Evolutionary conservation across 202 grass and related monocot genomes (phyloP).

Genomic region (Elaeis oleifera): DNA sequence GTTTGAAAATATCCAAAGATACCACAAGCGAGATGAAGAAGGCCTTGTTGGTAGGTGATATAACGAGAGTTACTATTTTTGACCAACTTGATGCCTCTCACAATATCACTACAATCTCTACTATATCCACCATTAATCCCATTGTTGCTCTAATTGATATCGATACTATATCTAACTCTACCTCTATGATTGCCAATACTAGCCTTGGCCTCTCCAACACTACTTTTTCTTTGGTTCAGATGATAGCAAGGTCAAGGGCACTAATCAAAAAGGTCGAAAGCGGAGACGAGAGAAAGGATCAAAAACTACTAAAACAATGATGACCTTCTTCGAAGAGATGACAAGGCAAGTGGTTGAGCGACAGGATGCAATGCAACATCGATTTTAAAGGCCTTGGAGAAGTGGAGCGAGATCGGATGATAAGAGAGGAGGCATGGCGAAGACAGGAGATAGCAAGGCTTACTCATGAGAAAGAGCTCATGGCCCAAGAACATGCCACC

Average conservation of each 20-base stretch:
- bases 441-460: constrained; percentile 78
- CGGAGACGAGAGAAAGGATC: constrained; percentile 3
- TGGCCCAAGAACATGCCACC: constrained; percentile 68
- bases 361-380: constrained; percentile 86
- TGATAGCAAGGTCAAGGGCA: constrained; percentile 55
- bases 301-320: constrained; percentile 54
- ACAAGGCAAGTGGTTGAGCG: constrained; percentile 79
- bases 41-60: constrained; percentile 64
- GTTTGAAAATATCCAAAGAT: constrained; percentile 94
- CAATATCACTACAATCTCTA: too few species aligned
- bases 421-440: constrained; percentile 87
- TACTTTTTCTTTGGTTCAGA: constrained; percentile 48
- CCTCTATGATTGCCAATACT: neutral
- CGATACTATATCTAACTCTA: neutral
- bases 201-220: constrained; percentile 84
- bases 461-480: constrained; percentile 64
- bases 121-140: neutral
- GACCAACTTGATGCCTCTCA: constrained; percentile 77
- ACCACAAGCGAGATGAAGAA: constrained; percentile 94
- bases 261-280: constrained; percentile 52
- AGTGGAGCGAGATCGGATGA: constrained; percentile 82
- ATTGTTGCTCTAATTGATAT: constrained; percentile 4
- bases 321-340: constrained; percentile 72
- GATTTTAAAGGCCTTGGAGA: constrained; percentile 82
- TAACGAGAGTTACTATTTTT: constrained; percentile 74